Evolutionary conservation across 345 rosid species (phyloP).

Genomic region (Eucalyptus pauciflora): DNA sequence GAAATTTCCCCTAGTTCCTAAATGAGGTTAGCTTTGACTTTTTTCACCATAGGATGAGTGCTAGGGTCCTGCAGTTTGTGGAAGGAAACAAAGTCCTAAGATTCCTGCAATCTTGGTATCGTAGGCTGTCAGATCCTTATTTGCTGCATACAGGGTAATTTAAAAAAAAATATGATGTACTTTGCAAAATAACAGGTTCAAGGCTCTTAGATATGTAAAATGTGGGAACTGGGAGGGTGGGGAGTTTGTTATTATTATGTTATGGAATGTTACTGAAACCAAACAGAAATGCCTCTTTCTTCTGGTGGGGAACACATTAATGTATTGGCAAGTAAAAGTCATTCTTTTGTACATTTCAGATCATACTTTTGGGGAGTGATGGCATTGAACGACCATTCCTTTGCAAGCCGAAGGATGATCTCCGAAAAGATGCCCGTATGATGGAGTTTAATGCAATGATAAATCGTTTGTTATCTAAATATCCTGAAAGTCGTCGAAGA

Average conservation of each 20-base stretch:
- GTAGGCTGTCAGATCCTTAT: background rate
- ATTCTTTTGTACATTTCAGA: slow-evolving; percentile 24
- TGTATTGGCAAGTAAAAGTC: background rate
- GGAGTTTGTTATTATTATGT: background rate
- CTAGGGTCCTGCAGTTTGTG: background rate
- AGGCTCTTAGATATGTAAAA: background rate
- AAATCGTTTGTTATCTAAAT: slow-evolving; percentile 79
- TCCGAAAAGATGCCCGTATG: slow-evolving; percentile 99
- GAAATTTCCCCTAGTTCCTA: background rate
- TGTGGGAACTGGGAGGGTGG: background rate
- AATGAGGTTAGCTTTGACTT: background rate
- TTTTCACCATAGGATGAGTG: background rate
- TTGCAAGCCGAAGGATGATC: slow-evolving; percentile 98
- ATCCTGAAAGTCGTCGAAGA: slow-evolving; percentile 91
- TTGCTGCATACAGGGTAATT: background rate
- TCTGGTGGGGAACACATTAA: background rate
- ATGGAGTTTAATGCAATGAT: slow-evolving; percentile 99
- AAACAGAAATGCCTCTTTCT: background rate
- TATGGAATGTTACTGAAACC: background rate
- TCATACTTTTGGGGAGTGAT: slow-evolving; percentile 86
- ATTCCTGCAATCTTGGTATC: background rate
- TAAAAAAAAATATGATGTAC: background rate
- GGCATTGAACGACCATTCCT: slow-evolving; percentile 90
- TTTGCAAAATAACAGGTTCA: background rate
- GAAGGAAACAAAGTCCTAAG: background rate